Base-by-base conservation (phyloP, 2,329 filamentous ascomycete species). In the Trichoderma oligosporum region DNA sequence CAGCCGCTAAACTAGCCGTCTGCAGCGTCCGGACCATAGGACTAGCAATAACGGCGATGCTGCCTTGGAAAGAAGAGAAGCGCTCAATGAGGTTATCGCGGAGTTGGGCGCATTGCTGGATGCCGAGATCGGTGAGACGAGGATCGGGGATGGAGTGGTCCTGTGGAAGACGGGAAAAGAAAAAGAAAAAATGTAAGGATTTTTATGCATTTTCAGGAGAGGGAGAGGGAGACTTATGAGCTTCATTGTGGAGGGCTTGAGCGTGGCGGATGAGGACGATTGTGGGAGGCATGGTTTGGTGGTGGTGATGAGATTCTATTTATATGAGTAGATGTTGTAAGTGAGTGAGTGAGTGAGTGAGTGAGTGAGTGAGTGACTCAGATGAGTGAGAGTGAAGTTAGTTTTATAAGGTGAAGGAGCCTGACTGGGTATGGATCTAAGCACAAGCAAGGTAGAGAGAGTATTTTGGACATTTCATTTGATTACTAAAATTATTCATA, bases 211-310 rank as follows among this genome's bases (percentile, higher is more conserved):
- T 36, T 7, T 12, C 24, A 25, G 24, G 20, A 47, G 11, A 4
- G 12, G 35, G 29, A 24, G n/a, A 47, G 55, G 44, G 52, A 52
- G 24, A 78, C 79, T 73, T 74, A 82, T 82, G 69, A 48, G 72
- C 66, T 12, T 74, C 71, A 59, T 84, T 84, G 67, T 84, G 81
- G n/a, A 76, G 66, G 7, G 77, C 81, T 72, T 97, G 89, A 14
- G 89, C 93, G 79, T 97, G 93, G 64, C 93, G 88, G 67, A 97
- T 86, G 67, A 97, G 78, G 63, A 97, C 88, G 59, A 97, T 65
- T 0, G 75, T 81, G 1, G 80, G 80, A 51, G 80, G 67, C 81
- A 83, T 83, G 20, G 27, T 14, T n/a, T 47, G 25, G 14, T 29
- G 29, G 8, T 11, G 44, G 4, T 20, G 27, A 4, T 44, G 47